Evolutionary conservation across 345 rosid species (phyloP).

Genomic region (Moricandia moricandioides): DNA sequence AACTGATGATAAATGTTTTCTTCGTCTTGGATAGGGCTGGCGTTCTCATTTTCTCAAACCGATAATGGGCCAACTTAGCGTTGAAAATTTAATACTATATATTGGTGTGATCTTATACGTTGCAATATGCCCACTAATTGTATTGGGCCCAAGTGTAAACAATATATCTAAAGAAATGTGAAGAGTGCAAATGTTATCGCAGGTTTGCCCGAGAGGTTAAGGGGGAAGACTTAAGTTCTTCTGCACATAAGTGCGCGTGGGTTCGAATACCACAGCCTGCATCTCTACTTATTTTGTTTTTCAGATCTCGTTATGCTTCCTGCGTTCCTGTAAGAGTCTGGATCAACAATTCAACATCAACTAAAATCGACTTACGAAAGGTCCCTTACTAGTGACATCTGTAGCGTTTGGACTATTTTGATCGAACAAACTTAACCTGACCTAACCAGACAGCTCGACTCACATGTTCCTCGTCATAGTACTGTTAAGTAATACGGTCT

Average conservation of each 20-base stretch:
- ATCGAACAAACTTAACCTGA: background rate
- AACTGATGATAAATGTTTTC: no score
- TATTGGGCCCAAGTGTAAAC: background rate
- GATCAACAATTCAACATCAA: background rate
- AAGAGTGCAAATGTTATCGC: no score
- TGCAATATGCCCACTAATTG: background rate
- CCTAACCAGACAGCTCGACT: background rate
- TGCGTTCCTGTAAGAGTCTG: background rate
- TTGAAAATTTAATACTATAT: background rate
- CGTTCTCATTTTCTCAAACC: no score
- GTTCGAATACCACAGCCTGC: conserved; percentile 99
- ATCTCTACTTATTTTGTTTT: background rate
- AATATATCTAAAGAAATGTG: background rate
- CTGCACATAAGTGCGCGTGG: conserved; percentile 90
- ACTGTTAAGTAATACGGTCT: background rate
- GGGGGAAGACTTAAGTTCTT: conserved; percentile 98
- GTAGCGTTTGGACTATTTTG: background rate
- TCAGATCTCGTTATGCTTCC: background rate
- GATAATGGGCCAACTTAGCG: background rate
- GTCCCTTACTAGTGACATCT: background rate
- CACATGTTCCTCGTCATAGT: background rate
- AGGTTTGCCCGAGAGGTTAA: conserved; percentile 98
- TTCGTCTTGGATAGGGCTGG: no score
- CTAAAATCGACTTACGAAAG: background rate
- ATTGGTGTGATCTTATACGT: background rate